Evolutionary conservation across 768 basidiomycete species (phyloP), one percentile per base, ranked within the genome.

Genomic region (Amanita thiersii): DNA sequence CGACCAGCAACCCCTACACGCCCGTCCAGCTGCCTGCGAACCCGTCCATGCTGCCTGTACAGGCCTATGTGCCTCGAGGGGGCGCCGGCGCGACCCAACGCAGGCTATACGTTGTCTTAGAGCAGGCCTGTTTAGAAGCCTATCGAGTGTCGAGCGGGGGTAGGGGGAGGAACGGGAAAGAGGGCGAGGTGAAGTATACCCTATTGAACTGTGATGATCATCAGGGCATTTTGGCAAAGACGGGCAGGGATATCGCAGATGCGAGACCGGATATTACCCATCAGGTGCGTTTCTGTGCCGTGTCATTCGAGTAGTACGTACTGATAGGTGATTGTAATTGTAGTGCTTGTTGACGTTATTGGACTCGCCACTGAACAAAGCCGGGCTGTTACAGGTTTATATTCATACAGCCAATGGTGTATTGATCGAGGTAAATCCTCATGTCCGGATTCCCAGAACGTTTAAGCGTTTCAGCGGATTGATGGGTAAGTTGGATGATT

Each of bases 221-320:
- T 63, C 96, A 99, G 60, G 94, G 94, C 42, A 96, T 99, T 51
- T 70, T 99, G 47, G 94, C 96, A 3, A 98, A 96, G 63, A 96
- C 91, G 0, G 91, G 92, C 11, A 76, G 94, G 57, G 96, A 99
- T 63, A 98, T 98, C 47, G 96, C 96, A 11, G 93, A 98, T 64
- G 96, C 96, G n/a, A 70, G 96, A 49, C 96, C 96, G 2, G 96
- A 98, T 64, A 98, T 98, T 55, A 98, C 96, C 0, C 96, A 99
- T 59, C 96, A 97, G 77, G 92, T 90, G 45, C 38, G 73, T 58
- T n/a, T n/a, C n/a, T n/a, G 19, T 37, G 23, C 34, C 21, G 38
- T 40, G 11, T 20, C n/a, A 43, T 49, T 30, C 5, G 28, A 45
- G 50, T 45, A n/a, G 50, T 31, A 12, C 30, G 26, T 30, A 17